Evolutionary conservation across 345 rosid species (phyloP).

Genomic region (Populus deltoides): DNA sequence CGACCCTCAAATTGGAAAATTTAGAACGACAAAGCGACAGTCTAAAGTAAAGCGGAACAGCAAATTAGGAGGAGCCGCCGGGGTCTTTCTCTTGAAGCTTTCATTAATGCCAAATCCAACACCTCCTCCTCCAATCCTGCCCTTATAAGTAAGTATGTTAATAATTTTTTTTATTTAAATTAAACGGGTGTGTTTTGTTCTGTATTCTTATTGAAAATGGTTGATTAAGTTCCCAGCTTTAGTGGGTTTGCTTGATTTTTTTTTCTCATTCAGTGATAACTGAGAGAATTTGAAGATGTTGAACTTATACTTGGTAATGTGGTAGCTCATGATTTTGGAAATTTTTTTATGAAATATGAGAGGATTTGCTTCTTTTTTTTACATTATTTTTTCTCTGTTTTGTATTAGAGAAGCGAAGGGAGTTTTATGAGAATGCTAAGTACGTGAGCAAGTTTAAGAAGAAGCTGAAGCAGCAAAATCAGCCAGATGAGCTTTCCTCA

Average conservation of each 20-base stretch:
- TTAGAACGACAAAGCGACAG: background rate
- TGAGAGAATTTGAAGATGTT: background rate
- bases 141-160: slow-evolving; percentile 32
- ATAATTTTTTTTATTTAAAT: background rate
- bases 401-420: slow-evolving; percentile 60
- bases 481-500: slow-evolving; percentile 23
- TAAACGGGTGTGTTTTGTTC: background rate
- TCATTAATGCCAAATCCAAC: slow-evolving; percentile 61
- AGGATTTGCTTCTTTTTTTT: background rate
- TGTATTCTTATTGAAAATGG: background rate
- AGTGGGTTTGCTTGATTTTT: background rate
- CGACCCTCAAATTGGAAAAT: background rate
- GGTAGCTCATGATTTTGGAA: background rate
- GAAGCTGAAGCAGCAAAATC: slow-evolving; percentile 42
- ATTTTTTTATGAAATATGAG: background rate
- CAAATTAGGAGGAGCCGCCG: slow-evolving; percentile 55
- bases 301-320: background rate
- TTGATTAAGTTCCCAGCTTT: background rate
- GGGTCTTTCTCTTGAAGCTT: slow-evolving; percentile 86
- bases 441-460: slow-evolving; percentile 64
- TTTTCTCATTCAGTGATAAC: background rate
- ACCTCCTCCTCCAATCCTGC: slow-evolving; percentile 57
- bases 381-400: slow-evolving; percentile 13
- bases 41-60: background rate
- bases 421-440: slow-evolving; percentile 81